Conservation (phyloP, 331 rosid species). For the Ulmus americana region DNA sequence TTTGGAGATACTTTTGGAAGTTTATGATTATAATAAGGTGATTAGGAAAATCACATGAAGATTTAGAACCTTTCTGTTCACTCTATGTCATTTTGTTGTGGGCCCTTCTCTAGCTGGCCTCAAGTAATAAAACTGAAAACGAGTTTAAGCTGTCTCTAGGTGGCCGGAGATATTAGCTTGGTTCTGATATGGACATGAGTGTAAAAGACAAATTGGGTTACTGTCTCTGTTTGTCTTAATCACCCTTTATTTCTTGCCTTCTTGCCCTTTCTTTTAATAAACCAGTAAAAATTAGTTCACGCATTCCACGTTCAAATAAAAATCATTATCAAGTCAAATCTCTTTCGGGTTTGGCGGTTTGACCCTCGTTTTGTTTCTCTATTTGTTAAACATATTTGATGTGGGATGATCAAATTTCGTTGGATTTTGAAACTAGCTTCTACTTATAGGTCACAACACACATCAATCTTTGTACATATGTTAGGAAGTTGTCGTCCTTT, state of each 20-base stretch:
- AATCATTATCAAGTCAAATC: constrained; percentile 8
- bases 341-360: constrained; percentile 5
- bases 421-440: not conserved
- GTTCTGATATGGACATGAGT: constrained; percentile 2
- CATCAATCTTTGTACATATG: not conserved
- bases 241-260: constrained; percentile 8
- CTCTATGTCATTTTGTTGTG: constrained; percentile 15
- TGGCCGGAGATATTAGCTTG: constrained; percentile 16
- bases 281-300: not conserved
- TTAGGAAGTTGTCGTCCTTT: not conserved
- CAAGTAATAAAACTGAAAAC: constrained; percentile 2
- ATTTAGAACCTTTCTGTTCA: not conserved
- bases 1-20: not conserved
- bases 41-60: constrained; percentile 2
- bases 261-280: constrained; percentile 1
- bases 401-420: constrained; percentile 9
- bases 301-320: constrained; percentile 15
- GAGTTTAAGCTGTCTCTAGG: not conserved
- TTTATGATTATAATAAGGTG: not conserved
- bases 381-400: not conserved
- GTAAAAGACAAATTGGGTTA: constrained; percentile 12
- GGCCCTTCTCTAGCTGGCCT: constrained; percentile 29
- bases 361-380: not conserved
- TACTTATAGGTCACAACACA: not conserved
- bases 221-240: not conserved